Evolutionary conservation across 75 land plant species (phyloP).

Genomic region (Pinus taeda): DNA sequence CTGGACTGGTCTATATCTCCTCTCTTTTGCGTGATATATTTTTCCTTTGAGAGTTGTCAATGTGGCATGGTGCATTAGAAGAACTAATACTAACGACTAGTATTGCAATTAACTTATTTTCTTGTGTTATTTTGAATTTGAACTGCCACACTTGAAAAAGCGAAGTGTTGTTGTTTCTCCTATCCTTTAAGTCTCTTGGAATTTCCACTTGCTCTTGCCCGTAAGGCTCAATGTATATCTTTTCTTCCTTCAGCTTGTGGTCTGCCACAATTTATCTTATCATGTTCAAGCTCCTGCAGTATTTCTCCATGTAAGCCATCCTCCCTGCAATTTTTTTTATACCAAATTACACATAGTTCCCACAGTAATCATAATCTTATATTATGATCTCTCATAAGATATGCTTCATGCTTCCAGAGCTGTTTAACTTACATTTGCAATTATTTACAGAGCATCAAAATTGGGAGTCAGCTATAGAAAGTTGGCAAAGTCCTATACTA

Average conservation of each 20-base stretch:
- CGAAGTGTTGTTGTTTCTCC: too few relatives aligned
- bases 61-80: not conserved
- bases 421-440: conserved; percentile 3
- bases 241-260: not conserved
- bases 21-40: not conserved
- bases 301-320: not conserved
- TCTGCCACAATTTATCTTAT: not conserved
- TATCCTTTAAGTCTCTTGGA: not conserved
- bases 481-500: conserved; percentile 79
- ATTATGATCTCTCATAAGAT: not conserved
- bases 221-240: not conserved
- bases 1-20: not conserved
- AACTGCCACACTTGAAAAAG: not conserved
- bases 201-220: not conserved
- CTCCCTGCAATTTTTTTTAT: not conserved
- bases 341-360: not conserved
- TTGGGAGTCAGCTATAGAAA: conserved; percentile 83
- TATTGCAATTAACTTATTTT: not conserved
- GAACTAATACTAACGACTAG: not conserved
- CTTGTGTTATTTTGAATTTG: not conserved
- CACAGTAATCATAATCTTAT: not conserved
- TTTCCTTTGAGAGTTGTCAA: not conserved
- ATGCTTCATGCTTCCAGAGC: not conserved
- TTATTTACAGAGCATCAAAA: conserved; percentile 41
- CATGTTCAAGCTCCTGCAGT: not conserved